phyloP scores from a whole-genome alignment of 2,329 filamentous ascomycete genomes.

The Colletotrichum incanum region DNA sequence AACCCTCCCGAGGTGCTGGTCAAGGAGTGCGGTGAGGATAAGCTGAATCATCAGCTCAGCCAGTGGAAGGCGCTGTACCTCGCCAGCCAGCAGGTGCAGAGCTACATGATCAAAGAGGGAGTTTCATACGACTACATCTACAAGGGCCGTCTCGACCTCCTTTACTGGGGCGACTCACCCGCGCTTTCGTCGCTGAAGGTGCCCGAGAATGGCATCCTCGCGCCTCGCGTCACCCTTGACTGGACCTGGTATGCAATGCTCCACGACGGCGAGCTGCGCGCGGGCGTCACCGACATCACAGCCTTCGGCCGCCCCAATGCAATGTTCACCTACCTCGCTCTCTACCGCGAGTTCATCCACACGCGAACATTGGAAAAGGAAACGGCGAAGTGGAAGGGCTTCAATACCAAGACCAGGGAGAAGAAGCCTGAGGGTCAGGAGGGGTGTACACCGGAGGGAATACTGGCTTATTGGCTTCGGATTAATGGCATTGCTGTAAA shows the following conservation, averaged over 20 bases:
- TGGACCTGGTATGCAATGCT: conserved; percentile 46
- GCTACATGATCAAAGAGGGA: conserved; percentile 48
- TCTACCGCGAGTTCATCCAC: conserved; percentile 43
- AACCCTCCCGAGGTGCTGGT: conserved; percentile 36
- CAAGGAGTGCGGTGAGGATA: conserved; percentile 36
- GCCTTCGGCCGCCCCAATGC: conserved; percentile 43
- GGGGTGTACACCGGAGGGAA: conserved; percentile 43
- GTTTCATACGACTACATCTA: conserved; percentile 42
- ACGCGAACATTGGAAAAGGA: conserved; percentile 38
- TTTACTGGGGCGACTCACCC: conserved; percentile 41
- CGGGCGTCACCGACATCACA: conserved; percentile 45
- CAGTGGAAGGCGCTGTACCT: conserved; percentile 47
- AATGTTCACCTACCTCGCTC: conserved; percentile 44
- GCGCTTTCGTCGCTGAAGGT: conserved; percentile 38
- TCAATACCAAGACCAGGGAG: conserved; percentile 41
- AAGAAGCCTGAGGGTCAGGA: conserved; percentile 40
- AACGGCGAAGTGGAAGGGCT: conserved; percentile 41
- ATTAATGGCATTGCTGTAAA: conserved; percentile 45
- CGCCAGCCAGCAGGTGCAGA: conserved; percentile 52
- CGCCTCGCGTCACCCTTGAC: conserved; percentile 44
- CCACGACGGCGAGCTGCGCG: conserved; percentile 44
- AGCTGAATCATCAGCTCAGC: conserved; percentile 43
- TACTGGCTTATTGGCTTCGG: conserved; percentile 44
- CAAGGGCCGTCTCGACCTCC: conserved; percentile 42
- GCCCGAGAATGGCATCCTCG: conserved; percentile 41